Evolutionary conservation across 495 filamentous ascomycete genomes (phyloP).

Genomic region (Lepraria neglecta): DNA sequence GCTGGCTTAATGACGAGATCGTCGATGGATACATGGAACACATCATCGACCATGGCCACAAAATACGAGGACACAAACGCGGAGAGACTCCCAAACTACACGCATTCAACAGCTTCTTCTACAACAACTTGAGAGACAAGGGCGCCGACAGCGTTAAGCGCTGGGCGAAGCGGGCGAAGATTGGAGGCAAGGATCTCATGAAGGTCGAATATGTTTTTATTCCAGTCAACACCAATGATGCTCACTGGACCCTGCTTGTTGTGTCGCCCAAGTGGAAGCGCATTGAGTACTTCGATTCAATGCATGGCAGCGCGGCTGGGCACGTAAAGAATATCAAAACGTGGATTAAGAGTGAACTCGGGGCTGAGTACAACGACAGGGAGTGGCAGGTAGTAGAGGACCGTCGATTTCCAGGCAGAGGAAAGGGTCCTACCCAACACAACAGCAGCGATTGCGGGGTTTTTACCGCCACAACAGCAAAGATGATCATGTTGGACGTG

Average conservation of each 20-base stretch:
- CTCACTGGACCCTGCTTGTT: conserved; percentile 61
- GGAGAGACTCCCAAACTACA: conserved; percentile 55
- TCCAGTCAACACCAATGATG: conserved; percentile 46
- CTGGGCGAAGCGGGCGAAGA: conserved; percentile 52
- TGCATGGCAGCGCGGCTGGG: conserved; percentile 38
- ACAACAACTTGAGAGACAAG: conserved; percentile 49
- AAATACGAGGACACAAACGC: conserved; percentile 41
- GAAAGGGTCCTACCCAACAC: conserved; percentile 47
- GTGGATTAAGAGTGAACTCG: conserved; percentile 58
- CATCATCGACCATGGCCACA: conserved; percentile 55
- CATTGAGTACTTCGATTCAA: conserved; percentile 71
- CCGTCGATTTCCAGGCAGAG: conserved; percentile 27
- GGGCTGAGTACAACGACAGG: conserved; percentile 44
- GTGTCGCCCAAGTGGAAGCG: conserved; percentile 56
- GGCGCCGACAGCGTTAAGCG: conserved; percentile 44
- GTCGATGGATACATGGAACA: conserved; percentile 62
- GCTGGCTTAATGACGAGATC: conserved; percentile 81
- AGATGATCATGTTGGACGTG: conserved; percentile 59
- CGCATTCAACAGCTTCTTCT: conserved; percentile 70
- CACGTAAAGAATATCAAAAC: conserved; percentile 40
- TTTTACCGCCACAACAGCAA: conserved; percentile 68
- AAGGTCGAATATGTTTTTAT: conserved; percentile 56
- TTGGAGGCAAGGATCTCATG: conserved; percentile 48
- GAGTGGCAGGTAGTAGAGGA: conserved; percentile 57
- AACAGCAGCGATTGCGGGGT: conserved; percentile 79